These are phyloP conservation scores for Aspergillus neoniger DNA, from an alignment of 2,329 filamentous ascomycete genomes.

Conservation along the genomic window DNA sequence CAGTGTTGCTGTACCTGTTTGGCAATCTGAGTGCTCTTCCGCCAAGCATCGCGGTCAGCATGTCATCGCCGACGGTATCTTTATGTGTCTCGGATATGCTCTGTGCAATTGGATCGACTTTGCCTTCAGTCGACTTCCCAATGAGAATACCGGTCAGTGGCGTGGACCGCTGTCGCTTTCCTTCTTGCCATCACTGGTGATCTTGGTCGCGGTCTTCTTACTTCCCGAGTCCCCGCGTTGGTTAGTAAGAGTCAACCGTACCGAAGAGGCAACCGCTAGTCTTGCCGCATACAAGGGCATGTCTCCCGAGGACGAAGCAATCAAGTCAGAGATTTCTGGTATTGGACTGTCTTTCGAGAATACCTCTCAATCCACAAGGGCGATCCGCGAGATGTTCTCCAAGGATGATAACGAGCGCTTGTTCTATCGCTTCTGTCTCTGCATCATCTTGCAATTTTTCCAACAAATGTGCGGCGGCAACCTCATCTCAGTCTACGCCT, in stretches of 20 bases:
- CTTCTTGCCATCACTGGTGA: conserved; percentile 54
- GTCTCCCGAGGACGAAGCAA: conserved; percentile 5
- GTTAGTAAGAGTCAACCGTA: conserved; percentile 23
- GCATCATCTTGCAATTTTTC: conserved; percentile 22
- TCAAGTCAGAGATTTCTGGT: conserved; percentile 21
- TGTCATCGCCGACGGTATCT: conserved; percentile 52
- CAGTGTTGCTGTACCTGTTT: conserved; percentile 51
- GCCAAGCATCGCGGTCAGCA: conserved; percentile 51
- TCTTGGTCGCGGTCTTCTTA: conserved; percentile 47
- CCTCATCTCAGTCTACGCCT: conserved; percentile 21
- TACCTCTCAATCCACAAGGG: conserved; percentile 3
- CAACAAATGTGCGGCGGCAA: conserved; percentile 25
- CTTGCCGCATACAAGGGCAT: conserved; percentile 23
- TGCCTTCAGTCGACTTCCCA: conserved; percentile 38
- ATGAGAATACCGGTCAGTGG: conserved; percentile 40
- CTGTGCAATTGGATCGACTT: conserved; percentile 50
- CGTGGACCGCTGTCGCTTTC: conserved; percentile 59
- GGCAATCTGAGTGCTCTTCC: conserved; percentile 52
- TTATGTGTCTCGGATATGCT: conserved; percentile 37
- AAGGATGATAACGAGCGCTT: conserved; percentile 23
- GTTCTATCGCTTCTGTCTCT: conserved; percentile 24
- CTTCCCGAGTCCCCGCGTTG: conserved; percentile 53
- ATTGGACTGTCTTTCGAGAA: conserved; percentile 23
- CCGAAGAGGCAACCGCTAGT: conserved; percentile 17
- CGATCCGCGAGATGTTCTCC: too few species aligned